A percentile compares a stretch with the other conserved stretches of the same genome.
These are phyloP conservation scores for Pyrenochaeta sp. DNA, from an alignment of 2,329 filamentous ascomycete species.

Conservation along the genomic window DNA sequence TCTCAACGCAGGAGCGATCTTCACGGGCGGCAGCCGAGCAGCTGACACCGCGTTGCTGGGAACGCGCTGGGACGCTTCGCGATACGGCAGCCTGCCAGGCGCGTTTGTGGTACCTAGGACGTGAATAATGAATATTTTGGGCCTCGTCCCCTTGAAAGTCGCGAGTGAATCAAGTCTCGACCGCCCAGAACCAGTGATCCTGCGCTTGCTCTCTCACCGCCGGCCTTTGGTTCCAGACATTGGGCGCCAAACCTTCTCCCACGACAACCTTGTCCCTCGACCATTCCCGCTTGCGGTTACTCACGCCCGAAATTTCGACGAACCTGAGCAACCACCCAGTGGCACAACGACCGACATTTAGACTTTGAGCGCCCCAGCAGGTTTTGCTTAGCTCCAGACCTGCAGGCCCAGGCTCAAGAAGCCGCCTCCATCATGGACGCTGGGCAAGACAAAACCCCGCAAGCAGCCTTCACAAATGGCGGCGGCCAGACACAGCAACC, in stretches of 20 bases:
- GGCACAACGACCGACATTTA: background rate
- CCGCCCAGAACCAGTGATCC: constrained; percentile 2
- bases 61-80: constrained; percentile 11
- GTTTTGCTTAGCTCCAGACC: background rate
- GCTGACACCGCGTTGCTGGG: constrained; percentile 34
- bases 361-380: background rate
- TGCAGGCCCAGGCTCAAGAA: background rate
- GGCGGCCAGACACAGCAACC: constrained; percentile 23
- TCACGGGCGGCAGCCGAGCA: constrained; percentile 17
- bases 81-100: constrained; percentile 24
- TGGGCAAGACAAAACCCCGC: constrained; percentile 39
- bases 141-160: background rate
- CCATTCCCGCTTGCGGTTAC: constrained; percentile 2
- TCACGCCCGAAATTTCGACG: constrained; percentile 1
- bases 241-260: constrained; percentile 25
- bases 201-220: constrained; percentile 25
- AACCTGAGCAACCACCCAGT: background rate
- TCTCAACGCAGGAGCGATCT: background rate
- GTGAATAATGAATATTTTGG: background rate
- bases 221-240: constrained; percentile 20
- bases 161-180: constrained; percentile 5
- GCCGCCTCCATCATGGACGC: constrained; percentile 42
- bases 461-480: constrained; percentile 30
- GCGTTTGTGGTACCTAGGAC: constrained; percentile 16
- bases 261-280: constrained; percentile 14